Base-by-base conservation (phyloP, 1,284 basidiomycete genomes). In the Wolfiporia cocos region DNA sequence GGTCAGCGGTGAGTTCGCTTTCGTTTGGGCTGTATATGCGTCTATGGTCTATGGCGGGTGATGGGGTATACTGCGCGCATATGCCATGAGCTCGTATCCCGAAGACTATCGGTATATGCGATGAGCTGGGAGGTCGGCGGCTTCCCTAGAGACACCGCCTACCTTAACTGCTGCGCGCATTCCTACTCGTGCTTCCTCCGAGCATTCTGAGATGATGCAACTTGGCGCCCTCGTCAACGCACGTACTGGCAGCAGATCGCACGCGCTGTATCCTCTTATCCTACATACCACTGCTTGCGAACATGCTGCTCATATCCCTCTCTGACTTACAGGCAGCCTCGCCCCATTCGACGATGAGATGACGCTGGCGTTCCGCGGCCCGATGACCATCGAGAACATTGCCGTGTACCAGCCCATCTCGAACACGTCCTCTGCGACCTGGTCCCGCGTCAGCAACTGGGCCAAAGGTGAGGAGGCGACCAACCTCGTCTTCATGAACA, bases 401-500 rank as follows among this genome's bases (percentile, higher is more conserved):
- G 57, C 60, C 7, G 57, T 62, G 1, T 62, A 58, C 47, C 57
- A 61, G 47, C 56, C 59, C 6, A n/a, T n/a, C n/a, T 41, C 37
- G 24, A 52, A 51, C 45, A 15, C 47, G 4, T 43, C 47, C 19
- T 40, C 43, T 5, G 44, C 50, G 5, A 57, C 54, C 14, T 61
- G 59, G 59, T 46, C 46, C 32, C 48, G 48, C 42, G 43, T 39
- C 18, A 61, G 59, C 35, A 48, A 51, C 6, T 61, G 55, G 55
- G 44, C 42, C 2, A 40, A 49, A 5, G 55, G 42, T 10, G 35
- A 7, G 3, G 50, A 31, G 37, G 48, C 37, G 18, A 44, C 17
- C 50, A 61, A 61, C 47, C 39, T 61, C 22, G 59, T 61, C 20
- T 61, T 59, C 46, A 61, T 61, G 59, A 58, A 58, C 49, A 61